phyloP scores from a whole-genome alignment of 2,329 filamentous ascomycete genomes.

The Microcyclosporella mali region DNA sequence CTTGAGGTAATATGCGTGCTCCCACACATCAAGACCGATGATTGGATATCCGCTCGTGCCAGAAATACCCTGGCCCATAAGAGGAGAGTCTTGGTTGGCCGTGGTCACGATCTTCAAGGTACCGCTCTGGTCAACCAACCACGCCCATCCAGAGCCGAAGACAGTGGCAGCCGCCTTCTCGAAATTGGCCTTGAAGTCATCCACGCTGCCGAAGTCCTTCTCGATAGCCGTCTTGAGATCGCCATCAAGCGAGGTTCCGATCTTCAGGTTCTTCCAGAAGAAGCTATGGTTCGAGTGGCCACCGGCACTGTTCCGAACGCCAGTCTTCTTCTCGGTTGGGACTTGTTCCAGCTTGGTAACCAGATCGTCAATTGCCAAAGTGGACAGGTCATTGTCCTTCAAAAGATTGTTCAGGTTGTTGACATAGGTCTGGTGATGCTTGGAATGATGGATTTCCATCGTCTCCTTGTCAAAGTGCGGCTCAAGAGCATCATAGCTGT shows the following conservation, averaged over 20 bases:
- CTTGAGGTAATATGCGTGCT: slow-evolving; percentile 87
- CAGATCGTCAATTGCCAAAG: slow-evolving; percentile 44
- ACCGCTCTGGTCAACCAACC: slow-evolving; percentile 61
- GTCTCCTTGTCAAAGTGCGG: slow-evolving; percentile 70
- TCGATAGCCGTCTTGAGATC: slow-evolving; percentile 56
- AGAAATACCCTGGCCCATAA: slow-evolving; percentile 47
- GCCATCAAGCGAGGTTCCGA: slow-evolving; percentile 54
- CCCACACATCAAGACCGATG: slow-evolving; percentile 84
- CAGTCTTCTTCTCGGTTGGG: slow-evolving; percentile 61
- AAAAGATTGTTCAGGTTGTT: slow-evolving; percentile 67
- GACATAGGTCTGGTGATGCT: slow-evolving; percentile 75
- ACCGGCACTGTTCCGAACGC: slow-evolving; percentile 82
- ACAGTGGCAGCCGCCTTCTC: slow-evolving; percentile 60
- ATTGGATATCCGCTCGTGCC: slow-evolving; percentile 50
- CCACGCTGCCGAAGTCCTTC: slow-evolving; percentile 61
- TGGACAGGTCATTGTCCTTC: slow-evolving; percentile 50
- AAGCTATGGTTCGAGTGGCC: slow-evolving; percentile 90
- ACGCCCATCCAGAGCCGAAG: slow-evolving; percentile 83
- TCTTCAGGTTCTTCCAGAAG: slow-evolving; percentile 78
- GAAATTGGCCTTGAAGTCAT: slow-evolving; percentile 62
- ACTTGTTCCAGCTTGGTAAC: slow-evolving; percentile 43
- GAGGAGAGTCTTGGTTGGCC: slow-evolving; percentile 70
- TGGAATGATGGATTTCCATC: slow-evolving; percentile 74
- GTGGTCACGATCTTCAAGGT: slow-evolving; percentile 69
- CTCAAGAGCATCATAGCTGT: slow-evolving; percentile 55